A percentile compares a stretch with the other conserved stretches of the same genome.
These are phyloP conservation scores for Domatiomyces globalis DNA, from an alignment of 2,329 filamentous ascomycete genomes.

Conservation along the genomic window DNA sequence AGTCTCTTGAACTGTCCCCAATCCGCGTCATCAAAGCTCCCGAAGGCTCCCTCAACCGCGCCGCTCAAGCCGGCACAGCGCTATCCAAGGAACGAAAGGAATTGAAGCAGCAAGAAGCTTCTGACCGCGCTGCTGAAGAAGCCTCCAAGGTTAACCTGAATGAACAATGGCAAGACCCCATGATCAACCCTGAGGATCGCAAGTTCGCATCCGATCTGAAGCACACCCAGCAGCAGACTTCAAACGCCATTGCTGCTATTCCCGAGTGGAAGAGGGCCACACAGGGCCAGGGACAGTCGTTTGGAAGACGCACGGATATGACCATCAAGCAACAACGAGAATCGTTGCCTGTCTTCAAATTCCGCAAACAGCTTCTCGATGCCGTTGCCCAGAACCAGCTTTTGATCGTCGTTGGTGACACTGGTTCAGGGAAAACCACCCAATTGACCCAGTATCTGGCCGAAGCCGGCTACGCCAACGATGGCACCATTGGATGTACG, in stretches of 20 bases:
- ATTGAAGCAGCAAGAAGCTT: conserved; percentile 71
- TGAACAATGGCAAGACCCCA: conserved; percentile 92
- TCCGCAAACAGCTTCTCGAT: conserved; percentile 73
- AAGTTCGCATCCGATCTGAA: conserved; percentile 82
- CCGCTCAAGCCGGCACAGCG: conserved; percentile 82
- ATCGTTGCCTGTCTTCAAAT: conserved; percentile 74
- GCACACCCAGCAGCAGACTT: conserved; percentile 43
- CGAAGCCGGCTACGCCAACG: conserved; percentile 81
- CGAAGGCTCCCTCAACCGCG: conserved; percentile 92
- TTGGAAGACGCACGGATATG: conserved; percentile 77
- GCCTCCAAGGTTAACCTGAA: conserved; percentile 66
- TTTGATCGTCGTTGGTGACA: conserved; percentile 91
- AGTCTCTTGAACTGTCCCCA: conserved; percentile 83
- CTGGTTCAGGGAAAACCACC: conserved; percentile 92
- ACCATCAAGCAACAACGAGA: conserved; percentile 93
- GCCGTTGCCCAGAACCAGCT: conserved; percentile 80
- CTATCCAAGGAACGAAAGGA: conserved; percentile 85
- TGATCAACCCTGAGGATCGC: conserved; percentile 70
- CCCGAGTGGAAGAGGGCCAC: conserved; percentile 89
- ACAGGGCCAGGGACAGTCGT: conserved; percentile 61
- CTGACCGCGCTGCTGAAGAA: conserved; percentile 62
- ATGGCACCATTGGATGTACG: conserved; percentile 88
- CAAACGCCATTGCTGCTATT: conserved; percentile 50
- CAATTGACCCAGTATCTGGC: conserved; percentile 92
- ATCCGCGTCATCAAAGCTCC: conserved; percentile 95